These are phyloP conservation scores for Meyerozyma guilliermondii DNA, from an alignment of 1,139 yeast species.

Conservation along the genomic window DNA sequence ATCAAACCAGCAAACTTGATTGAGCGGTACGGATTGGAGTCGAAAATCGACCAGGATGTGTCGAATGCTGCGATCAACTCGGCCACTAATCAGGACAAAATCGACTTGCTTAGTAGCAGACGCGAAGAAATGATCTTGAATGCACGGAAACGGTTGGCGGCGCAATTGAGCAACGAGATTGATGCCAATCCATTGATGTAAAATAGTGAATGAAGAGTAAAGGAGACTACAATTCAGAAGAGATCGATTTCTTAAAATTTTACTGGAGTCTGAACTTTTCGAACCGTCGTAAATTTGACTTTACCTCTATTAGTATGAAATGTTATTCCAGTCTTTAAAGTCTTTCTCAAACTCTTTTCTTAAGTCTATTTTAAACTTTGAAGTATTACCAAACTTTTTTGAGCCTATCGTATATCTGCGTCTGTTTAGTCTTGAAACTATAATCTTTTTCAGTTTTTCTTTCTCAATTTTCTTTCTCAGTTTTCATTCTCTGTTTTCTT, in stretches of 20 bases:
- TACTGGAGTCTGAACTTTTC: too few species aligned
- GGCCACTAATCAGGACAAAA: not conserved
- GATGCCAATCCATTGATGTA: not conserved
- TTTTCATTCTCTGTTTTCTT: not conserved
- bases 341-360: too few species aligned
- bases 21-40: slow-evolving; percentile 31
- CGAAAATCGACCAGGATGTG: slow-evolving; percentile 15
- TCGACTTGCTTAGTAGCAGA: slow-evolving; percentile 11
- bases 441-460: not conserved
- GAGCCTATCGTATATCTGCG: too few species aligned
- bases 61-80: slow-evolving; percentile 8
- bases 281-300: too few species aligned
- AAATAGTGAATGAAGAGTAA: not conserved
- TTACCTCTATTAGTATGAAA: too few species aligned
- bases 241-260: too few species aligned
- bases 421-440: too few species aligned
- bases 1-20: slow-evolving; percentile 25
- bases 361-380: too few species aligned
- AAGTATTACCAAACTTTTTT: too few species aligned
- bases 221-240: too few species aligned
- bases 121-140: slow-evolving; percentile 41
- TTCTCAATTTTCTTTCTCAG: not conserved
- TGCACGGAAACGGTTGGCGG: slow-evolving; percentile 39
- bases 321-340: too few species aligned
- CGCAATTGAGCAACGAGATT: slow-evolving; percentile 27